phyloP scores from a whole-genome alignment of 495 filamentous ascomycete species.

The Thermothielavioides terrestris region DNA sequence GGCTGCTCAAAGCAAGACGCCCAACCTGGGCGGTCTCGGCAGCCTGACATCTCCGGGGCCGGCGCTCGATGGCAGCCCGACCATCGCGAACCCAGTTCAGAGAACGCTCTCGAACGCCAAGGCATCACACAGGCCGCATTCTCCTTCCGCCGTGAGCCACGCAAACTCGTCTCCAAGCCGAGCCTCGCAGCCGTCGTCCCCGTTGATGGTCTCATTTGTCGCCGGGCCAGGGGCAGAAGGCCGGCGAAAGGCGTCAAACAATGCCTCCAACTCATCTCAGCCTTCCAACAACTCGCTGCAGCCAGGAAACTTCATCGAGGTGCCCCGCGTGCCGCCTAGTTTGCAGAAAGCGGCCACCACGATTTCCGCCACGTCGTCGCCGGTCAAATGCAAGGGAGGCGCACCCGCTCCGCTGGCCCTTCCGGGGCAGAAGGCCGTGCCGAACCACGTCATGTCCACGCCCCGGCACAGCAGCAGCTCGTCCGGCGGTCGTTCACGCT shows the following conservation, averaged over 20 bases:
- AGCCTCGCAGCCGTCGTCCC: conserved; percentile 87
- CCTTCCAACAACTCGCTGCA: conserved; percentile 65
- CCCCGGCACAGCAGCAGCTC: conserved; percentile 39
- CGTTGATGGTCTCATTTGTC: conserved; percentile 84
- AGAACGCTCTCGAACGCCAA: conserved; percentile 72
- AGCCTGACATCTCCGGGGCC: conserved; percentile 44
- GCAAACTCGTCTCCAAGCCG: conserved; percentile 79
- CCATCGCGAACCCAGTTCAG: conserved; percentile 70
- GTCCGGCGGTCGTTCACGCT: conserved; percentile 57
- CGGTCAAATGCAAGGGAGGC: conserved; percentile 62
- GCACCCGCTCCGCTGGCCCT: conserved; percentile 41
- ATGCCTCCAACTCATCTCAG: conserved; percentile 73
- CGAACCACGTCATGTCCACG: conserved; percentile 31
- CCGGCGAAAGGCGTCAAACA: conserved; percentile 67
- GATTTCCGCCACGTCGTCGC: conserved; percentile 62
- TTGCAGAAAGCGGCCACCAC: conserved; percentile 50
- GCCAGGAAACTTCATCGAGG: conserved; percentile 65
- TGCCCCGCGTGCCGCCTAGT: conserved; percentile 50
- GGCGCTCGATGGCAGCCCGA: conserved; percentile 75
- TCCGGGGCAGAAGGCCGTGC: conserved; percentile 40
- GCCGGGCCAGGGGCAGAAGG: conserved; percentile 49
- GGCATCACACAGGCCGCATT: conserved; percentile 66
- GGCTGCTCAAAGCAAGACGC: conserved; percentile 50
- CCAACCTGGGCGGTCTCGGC: conserved; percentile 36
- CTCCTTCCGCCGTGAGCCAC: conserved; percentile 71